Evolutionary conservation across 1,139 yeast genomes (phyloP).

Genomic region (Taiozyma onychis): DNA sequence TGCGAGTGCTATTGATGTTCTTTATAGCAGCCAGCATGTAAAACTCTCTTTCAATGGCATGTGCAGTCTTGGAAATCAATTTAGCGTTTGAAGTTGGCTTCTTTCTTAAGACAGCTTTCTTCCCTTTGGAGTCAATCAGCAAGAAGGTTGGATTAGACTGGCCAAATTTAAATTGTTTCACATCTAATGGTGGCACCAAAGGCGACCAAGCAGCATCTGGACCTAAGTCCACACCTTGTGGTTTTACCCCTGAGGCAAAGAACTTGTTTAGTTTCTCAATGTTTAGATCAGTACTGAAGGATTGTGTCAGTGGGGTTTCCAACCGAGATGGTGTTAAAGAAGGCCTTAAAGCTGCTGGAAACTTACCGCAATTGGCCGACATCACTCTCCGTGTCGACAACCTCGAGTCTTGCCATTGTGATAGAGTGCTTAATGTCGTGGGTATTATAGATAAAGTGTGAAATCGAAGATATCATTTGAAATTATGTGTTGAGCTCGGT

Average conservation of each 20-base stretch:
- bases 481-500: background rate
- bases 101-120: slow-evolving; percentile 47
- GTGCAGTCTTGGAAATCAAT: slow-evolving; percentile 55
- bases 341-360: background rate
- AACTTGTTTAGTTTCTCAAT: slow-evolving; percentile 5
- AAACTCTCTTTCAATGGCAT: slow-evolving; percentile 62
- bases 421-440: too few species aligned
- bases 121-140: slow-evolving; percentile 37
- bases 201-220: slow-evolving; percentile 8
- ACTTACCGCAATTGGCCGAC: slow-evolving; percentile 18
- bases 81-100: slow-evolving; percentile 54
- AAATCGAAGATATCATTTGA: too few species aligned
- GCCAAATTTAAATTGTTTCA: slow-evolving; percentile 57
- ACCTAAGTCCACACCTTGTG: slow-evolving; percentile 6
- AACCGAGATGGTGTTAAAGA: too few species aligned
- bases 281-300: slow-evolving; percentile 5
- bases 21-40: slow-evolving; percentile 45
- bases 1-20: slow-evolving; percentile 22
- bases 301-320: background rate
- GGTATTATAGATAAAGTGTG: background rate
- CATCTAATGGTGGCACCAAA: slow-evolving; percentile 21
- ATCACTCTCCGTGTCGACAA: slow-evolving; percentile 21
- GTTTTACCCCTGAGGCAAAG: slow-evolving; percentile 5
- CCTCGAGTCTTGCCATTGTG: background rate
- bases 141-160: slow-evolving; percentile 66